Base-by-base conservation (phyloP, 177 flowering plant species). In the Vitis hybrid region DNA sequence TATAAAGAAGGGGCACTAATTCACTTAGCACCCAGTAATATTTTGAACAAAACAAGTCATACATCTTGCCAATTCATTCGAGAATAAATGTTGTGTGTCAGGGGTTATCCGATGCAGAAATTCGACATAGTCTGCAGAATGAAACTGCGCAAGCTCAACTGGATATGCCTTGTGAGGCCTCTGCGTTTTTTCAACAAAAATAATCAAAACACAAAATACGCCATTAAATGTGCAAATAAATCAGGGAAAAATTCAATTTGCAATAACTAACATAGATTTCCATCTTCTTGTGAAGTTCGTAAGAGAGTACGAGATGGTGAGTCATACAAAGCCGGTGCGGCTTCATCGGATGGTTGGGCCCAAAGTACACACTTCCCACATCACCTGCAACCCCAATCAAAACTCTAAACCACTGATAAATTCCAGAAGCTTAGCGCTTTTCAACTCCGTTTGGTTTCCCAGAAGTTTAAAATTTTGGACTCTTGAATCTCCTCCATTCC, bases 301-400 rank as follows among this genome's bases (percentile, higher is more conserved):
- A 95, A 0, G 99, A 78, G 55, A 95, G 93, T 58, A 95, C 97
- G 52, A 95, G 91, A 83, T 95, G 92, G 72, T 95, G 98, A 21
- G 99, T 95, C 99, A 95, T 95, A 75, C 94, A 93, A 66, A 95
- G 93, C 52, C 99, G 87, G 70, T 95, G 99, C 2, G 99, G 99
- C 75, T 95, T 95, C 99, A 95, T 95, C 1, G 98, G 99, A 79
- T 95, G 99, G 60, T 93, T 95, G 11, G 97, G 97, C 11, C 99
- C 99, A 65, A 93, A 95, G 75, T 95, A 93, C 21, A 95, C 98
- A 52, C 77, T 93, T 1, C 98, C 99, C 17, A 89, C 99, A 85
- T 95, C 99, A 56, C 99, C 99, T 91, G 91, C 87, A 87, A 79
- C 13, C 14, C 56, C n/a, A 67, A 64, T 40, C 50, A 13, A 49